A percentile compares a stretch with the other conserved stretches of the same genome.
Evolutionary conservation across 441 rosid species (phyloP).

Genomic region (Omphalea diandra): DNA sequence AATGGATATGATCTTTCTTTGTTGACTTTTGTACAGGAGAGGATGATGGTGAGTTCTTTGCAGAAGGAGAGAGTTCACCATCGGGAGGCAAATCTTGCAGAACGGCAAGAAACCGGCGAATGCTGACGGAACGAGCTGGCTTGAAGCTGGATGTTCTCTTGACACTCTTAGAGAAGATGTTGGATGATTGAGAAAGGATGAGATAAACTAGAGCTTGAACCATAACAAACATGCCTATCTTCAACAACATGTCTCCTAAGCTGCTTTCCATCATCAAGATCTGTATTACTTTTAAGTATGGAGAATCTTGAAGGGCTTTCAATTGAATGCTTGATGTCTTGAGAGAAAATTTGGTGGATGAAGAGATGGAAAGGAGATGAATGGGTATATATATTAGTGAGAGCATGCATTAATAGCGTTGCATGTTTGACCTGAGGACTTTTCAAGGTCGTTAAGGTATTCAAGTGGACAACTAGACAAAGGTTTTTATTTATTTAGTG

Average conservation of each 20-base stretch:
- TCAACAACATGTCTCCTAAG: conserved; percentile 37
- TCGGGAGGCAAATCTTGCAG: conserved; percentile 41
- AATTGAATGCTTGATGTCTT: neutral
- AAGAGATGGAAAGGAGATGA: neutral
- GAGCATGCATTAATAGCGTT: neutral
- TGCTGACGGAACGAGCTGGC: conserved; percentile 43
- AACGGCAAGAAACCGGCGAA: conserved; percentile 45
- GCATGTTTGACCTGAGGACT: conserved; percentile 10
- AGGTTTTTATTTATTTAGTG: neutral
- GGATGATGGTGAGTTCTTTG: neutral
- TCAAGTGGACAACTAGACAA: too few species aligned
- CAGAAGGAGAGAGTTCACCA: conserved; percentile 43
- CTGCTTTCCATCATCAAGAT: conserved; percentile 29
- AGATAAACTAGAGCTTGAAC: conserved; percentile 56
- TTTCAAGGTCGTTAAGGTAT: neutral
- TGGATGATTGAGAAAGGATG: conserved; percentile 53
- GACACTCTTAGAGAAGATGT: conserved; percentile 44
- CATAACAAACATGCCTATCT: conserved; percentile 38
- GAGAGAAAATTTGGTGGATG: neutral
- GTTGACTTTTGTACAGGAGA: neutral
- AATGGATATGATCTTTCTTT: neutral
- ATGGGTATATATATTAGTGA: neutral
- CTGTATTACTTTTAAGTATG: too few species aligned
- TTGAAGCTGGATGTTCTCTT: conserved; percentile 39
- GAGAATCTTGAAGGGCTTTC: neutral